Evolutionary conservation across 805 yeast genomes (phyloP).

Genomic region (Cyberlindnera subsufficiens): DNA sequence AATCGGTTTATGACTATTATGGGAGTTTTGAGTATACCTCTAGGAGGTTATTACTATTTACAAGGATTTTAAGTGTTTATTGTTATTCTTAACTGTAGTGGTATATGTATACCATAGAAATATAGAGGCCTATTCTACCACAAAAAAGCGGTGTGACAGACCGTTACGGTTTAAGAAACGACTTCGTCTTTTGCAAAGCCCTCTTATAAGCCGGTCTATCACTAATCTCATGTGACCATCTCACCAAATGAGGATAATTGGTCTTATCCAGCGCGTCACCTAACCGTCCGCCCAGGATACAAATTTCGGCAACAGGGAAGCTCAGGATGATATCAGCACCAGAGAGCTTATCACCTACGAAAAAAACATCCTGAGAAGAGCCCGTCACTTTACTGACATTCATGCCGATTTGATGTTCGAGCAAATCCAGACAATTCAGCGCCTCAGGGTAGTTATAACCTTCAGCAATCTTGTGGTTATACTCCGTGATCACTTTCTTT

Average conservation of each 20-base stretch:
- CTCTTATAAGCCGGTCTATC: slow-evolving; percentile 20
- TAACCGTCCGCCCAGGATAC: slow-evolving; percentile 18
- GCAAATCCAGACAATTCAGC: slow-evolving; percentile 29
- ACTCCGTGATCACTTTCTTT: slow-evolving; percentile 35
- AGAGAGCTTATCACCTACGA: slow-evolving; percentile 45
- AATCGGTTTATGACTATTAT: too few species aligned
- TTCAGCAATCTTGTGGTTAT: slow-evolving; percentile 41
- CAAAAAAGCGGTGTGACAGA: too few species aligned
- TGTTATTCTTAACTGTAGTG: too few species aligned
- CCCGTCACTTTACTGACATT: background rate
- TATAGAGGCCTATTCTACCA: too few species aligned
- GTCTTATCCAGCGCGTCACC: slow-evolving; percentile 3
- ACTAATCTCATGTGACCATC: slow-evolving; percentile 23
- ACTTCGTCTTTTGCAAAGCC: slow-evolving; percentile 39
- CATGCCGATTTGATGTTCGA: slow-evolving; percentile 27
- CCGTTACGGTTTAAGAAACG: too few species aligned
- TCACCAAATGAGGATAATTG: slow-evolving; percentile 23
- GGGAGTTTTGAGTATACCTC: too few species aligned
- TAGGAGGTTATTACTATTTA: too few species aligned
- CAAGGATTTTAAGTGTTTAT: too few species aligned
- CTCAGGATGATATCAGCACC: slow-evolving; percentile 52
- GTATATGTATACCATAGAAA: too few species aligned
- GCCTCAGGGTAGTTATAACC: slow-evolving; percentile 46
- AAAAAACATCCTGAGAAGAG: slow-evolving; percentile 21
- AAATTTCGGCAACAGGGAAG: slow-evolving; percentile 29